Evolutionary conservation across 805 yeast genomes (phyloP), one percentile per base, ranked within the genome.

Genomic region (Yamadazyma phyllophila): DNA sequence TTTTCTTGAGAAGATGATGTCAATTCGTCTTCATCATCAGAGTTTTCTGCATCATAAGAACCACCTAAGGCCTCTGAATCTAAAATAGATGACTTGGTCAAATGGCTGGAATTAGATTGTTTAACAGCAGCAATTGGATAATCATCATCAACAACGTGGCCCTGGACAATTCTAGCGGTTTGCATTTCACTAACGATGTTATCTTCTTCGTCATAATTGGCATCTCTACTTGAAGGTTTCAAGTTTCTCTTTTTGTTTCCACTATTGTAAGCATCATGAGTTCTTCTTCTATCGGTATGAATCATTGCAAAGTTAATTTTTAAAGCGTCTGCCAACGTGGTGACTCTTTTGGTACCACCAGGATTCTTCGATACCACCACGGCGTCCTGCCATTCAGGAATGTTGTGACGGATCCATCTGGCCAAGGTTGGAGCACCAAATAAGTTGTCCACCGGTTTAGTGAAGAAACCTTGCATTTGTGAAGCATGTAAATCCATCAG

Each of bases 321-420:
- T 57, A 94, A 76, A 32, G 95, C 82, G 69, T 95, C 99, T n/a
- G 99, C 99, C 57, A 94, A 75, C 1, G 97, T 91, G 14, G 99
- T 94, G 44, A 94, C 99, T 55, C 99, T 80, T 65, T 94, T 94
- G 15, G 99, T 91, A 46, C 99, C 99, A 52, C 99, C 99, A 15
- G 99, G 98, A 68, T 94, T 94, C 65, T 94, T 94, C n/a, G 97
- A 90, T 10, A 94, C 99, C 44, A 94, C 96, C 20, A 95, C 99
- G 1, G 96, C 92, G 49, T 84, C 83, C 56, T 81, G 75, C 74
- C 88, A 89, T 61, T 92, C 89, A 31, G 83, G 82, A 40, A 94
- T 85, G 59, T 94, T 86, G 64, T 86, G 94, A 57, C 86, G 82
- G 58, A 94, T 92, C 99, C 99, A 94, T 57, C 88, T 80, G 26